Evolutionary conservation across 2,329 filamentous ascomycete species (phyloP).

Genomic region (Penicillium expansum): DNA sequence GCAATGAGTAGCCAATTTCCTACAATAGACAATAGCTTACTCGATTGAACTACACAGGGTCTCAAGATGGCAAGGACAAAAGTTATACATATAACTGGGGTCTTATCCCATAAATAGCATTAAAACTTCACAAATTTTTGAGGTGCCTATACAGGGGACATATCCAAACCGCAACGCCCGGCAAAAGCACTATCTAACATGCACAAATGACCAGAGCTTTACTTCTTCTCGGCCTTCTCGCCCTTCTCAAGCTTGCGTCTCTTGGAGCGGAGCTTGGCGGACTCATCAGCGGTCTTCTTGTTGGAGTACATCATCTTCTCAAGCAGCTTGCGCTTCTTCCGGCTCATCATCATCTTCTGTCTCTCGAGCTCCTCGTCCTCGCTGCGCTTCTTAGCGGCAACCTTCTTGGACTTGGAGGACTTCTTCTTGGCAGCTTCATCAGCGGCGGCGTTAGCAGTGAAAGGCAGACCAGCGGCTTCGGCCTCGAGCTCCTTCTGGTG

Average conservation of each 20-base stretch:
- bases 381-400: slow-evolving; percentile 61
- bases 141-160: slow-evolving; percentile 28
- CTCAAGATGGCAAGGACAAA: background rate
- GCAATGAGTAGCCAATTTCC: background rate
- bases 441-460: slow-evolving; percentile 49
- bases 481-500: slow-evolving; percentile 91
- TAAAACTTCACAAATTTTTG: slow-evolving; percentile 24
- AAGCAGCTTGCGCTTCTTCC: slow-evolving; percentile 95
- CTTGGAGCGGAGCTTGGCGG: slow-evolving; percentile 83
- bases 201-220: slow-evolving; percentile 6
- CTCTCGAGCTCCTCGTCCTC: slow-evolving; percentile 87
- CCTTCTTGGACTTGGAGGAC: slow-evolving; percentile 66
- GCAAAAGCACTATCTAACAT: slow-evolving; percentile 17
- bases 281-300: slow-evolving; percentile 86
- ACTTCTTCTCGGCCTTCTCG: slow-evolving; percentile 8
- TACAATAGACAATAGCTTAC: too few species aligned
- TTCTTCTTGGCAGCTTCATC: slow-evolving; percentile 65
- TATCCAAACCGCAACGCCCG: slow-evolving; percentile 26
- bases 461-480: slow-evolving; percentile 71
- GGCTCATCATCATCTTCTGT: slow-evolving; percentile 96
- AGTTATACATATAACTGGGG: slow-evolving; percentile 6
- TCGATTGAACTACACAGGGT: background rate
- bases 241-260: slow-evolving; percentile 79
- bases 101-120: slow-evolving; percentile 7
- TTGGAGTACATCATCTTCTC: slow-evolving; percentile 98